Evolutionary conservation across 768 basidiomycete species (phyloP).

Genomic region (Leccinum barrowsii): DNA sequence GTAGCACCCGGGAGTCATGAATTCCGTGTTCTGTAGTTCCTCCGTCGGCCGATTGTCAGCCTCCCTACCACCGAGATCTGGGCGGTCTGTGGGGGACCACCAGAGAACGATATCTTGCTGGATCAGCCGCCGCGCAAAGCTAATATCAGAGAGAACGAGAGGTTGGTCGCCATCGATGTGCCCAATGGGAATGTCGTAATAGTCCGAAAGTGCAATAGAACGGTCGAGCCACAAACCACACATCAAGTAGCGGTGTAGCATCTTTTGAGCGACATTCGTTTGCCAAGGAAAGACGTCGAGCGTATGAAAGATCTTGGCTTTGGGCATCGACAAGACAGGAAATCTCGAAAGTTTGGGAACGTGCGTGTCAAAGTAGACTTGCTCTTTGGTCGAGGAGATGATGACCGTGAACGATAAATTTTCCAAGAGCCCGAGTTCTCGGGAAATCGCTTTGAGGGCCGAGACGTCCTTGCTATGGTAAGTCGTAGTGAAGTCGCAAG

Average conservation of each 20-base stretch:
- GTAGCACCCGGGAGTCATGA: conserved; percentile 81
- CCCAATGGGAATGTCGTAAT: conserved; percentile 90
- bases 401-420: conserved; percentile 72
- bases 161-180: conserved; percentile 91
- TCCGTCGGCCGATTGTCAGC: conserved; percentile 75
- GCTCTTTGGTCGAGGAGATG: conserved; percentile 83
- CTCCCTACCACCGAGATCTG: conserved; percentile 92
- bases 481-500: conserved; percentile 57
- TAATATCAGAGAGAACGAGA: conserved; percentile 83
- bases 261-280: conserved; percentile 71
- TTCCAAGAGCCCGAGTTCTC: conserved; percentile 77
- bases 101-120: conserved; percentile 91
- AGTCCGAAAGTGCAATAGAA: conserved; percentile 74
- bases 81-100: conserved; percentile 90
- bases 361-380: conserved; percentile 73
- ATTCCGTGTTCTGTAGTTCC: conserved; percentile 81
- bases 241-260: conserved; percentile 79
- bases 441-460: conserved; percentile 82
- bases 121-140: conserved; percentile 81
- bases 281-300: conserved; percentile 91
- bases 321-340: conserved; percentile 86
- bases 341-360: conserved; percentile 75
- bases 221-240: conserved; percentile 79
- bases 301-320: conserved; percentile 66
- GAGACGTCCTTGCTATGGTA: conserved; percentile 79